Evolutionary conservation across 768 basidiomycete genomes (phyloP), one percentile per base, ranked within the genome.

Genomic region (Baorangia bicolor): DNA sequence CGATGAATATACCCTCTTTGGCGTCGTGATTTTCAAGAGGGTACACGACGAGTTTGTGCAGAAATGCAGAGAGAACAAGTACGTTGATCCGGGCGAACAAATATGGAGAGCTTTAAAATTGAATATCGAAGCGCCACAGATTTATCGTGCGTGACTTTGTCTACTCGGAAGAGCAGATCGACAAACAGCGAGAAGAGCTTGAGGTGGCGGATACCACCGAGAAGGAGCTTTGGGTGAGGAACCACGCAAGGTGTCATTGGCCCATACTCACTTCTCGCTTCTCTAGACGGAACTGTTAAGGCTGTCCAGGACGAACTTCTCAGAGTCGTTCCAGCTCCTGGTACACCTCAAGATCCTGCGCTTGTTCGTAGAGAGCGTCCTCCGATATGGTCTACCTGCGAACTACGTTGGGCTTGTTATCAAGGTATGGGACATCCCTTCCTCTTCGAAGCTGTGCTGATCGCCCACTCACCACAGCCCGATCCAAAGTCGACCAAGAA

Each of bases 51-150:
- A 95, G 55, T 98, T 96, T 69, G 73, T 86, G 3, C 94, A 98
- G 74, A 95, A 91, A 69, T 96, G 93, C 67, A 79, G 97, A 56
- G 97, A 98, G 71, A 87, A 92, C 72, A 98, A 96, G 94, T 96
- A 64, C 61, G 81, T 73, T 38, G 25, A 30, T 58, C 48, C 33
- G 40, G 13, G 20, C 43, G 51, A 30, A 33, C 20, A 21, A 21
- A 52, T 23, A 40, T 35, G 40, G 30, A 49, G 42, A 38, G 35
- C 16, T 27, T 21, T 54, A 44, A 53, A 34, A 41, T 37, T 46
- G 53, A 58, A 50, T 43, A 42, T 54, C 33, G 55, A 54, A 57
- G 34, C 51, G 18, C 44, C 51, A 47, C 52, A 97, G 95, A 68
- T 98, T 94, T 75, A 87, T 94, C 55, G 84, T 94, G 11, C 85